phyloP scores from a whole-genome alignment of 208 protist genomes.

The Leishmania major region DNA sequence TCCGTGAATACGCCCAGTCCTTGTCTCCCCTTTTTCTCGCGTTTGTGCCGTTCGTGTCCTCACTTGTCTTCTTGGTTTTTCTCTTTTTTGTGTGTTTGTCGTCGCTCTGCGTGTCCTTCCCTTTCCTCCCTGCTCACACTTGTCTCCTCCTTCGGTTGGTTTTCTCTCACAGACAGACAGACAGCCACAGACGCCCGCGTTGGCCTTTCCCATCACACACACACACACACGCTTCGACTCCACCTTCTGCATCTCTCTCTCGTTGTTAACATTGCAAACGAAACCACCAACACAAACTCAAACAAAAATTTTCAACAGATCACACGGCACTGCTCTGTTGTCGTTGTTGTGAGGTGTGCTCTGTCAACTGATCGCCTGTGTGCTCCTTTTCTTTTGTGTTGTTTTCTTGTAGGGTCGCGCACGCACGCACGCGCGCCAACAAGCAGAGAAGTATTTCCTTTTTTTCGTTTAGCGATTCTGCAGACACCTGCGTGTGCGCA shows the following conservation, averaged over 20 bases:
- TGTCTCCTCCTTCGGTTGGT: background rate
- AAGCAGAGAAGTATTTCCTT: background rate
- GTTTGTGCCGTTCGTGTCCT: background rate
- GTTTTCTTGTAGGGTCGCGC: background rate
- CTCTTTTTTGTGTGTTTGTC: background rate
- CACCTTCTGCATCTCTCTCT: background rate
- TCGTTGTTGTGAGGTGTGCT: background rate
- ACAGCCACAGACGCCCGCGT: background rate
- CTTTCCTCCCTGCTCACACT: background rate
- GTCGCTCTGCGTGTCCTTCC: background rate
- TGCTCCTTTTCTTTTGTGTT: background rate
- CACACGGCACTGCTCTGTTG: background rate
- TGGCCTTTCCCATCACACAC: background rate
- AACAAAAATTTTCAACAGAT: background rate
- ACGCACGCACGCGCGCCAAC: background rate
- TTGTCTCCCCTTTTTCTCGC: background rate
- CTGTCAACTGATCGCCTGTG: background rate
- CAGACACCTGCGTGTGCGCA: background rate
- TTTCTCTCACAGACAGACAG: background rate
- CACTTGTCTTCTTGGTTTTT: background rate
- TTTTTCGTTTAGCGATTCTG: background rate
- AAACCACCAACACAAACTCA: background rate
- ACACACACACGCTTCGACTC: background rate
- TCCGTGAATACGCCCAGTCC: background rate
- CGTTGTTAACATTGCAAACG: background rate